Percentiles rank a stretch among this genome's conserved stretches.
These are phyloP conservation scores for Spathaspora gorwiae DNA, from an alignment of 805 yeast genomes.

Conservation along the genomic window DNA sequence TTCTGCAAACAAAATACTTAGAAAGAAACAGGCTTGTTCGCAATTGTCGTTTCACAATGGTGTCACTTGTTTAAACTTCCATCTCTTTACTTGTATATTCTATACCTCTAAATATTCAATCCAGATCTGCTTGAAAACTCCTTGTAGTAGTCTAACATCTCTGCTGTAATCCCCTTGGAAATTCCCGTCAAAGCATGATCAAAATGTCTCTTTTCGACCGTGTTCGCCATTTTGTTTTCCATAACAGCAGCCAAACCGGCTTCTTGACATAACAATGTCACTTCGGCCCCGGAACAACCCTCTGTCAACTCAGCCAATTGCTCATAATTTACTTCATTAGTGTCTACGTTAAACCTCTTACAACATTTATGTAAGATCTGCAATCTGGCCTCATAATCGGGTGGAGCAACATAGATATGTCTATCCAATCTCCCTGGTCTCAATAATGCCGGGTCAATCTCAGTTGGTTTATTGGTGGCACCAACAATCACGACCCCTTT, in stretches of 20 bases:
- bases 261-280: slow-evolving; percentile 86
- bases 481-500: slow-evolving; percentile 92
- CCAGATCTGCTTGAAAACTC: slow-evolving; percentile 46
- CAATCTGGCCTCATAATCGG: slow-evolving; percentile 73
- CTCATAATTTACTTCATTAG: slow-evolving; percentile 44
- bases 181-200: slow-evolving; percentile 63
- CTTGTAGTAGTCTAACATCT: slow-evolving; percentile 74
- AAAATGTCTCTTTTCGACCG: slow-evolving; percentile 65
- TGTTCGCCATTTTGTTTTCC: slow-evolving; percentile 55
- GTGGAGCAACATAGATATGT: slow-evolving; percentile 89
- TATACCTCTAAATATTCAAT: slow-evolving; percentile 13
- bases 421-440: slow-evolving; percentile 96
- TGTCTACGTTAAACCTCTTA: slow-evolving; percentile 51
- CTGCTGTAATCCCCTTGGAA: slow-evolving; percentile 75
- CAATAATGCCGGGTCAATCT: slow-evolving; percentile 85
- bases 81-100: neutral
- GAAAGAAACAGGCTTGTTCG: too few species aligned
- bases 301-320: slow-evolving; percentile 62
- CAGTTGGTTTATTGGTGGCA: slow-evolving; percentile 93
- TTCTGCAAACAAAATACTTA: too few species aligned
- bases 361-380: slow-evolving; percentile 75
- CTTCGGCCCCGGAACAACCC: slow-evolving; percentile 97
- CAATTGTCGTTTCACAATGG: too few species aligned
- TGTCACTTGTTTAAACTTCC: too few species aligned
- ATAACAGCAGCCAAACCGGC: slow-evolving; percentile 93